A percentile compares a stretch with the other conserved stretches of the same genome.
Conservation (phyloP, 106 monocot genomes). For the Gastrodia elata region DNA sequence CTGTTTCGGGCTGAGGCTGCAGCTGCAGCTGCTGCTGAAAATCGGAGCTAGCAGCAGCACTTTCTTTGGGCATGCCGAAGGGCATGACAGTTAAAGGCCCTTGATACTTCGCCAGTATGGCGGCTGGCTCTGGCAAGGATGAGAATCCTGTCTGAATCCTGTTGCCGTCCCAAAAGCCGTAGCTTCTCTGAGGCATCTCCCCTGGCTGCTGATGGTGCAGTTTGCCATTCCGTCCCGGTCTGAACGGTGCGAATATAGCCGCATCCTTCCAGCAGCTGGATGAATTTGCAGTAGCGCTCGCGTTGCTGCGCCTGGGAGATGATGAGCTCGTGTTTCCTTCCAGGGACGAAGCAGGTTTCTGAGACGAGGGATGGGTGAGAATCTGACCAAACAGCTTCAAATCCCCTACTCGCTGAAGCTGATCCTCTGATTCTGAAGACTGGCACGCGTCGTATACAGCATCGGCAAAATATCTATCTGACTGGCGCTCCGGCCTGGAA, state of each 20-base stretch:
- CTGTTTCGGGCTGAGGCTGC: no score
- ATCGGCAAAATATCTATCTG: slow-evolving; percentile 3
- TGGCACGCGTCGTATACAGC: slow-evolving; percentile 14
- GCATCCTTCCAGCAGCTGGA: background rate
- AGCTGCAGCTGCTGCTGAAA: slow-evolving; percentile 22
- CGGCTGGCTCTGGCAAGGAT: slow-evolving; percentile 39
- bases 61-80: slow-evolving; percentile 25
- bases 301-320: slow-evolving; percentile 17
- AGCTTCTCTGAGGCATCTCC: slow-evolving; percentile 29
- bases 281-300: slow-evolving; percentile 7
- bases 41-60: background rate
- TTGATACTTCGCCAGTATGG: slow-evolving; percentile 40
- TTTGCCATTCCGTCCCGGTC: slow-evolving; percentile 9
- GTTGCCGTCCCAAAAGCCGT: slow-evolving; percentile 46
- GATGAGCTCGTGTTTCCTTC: slow-evolving; percentile 14
- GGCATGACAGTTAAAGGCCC: slow-evolving; percentile 22
- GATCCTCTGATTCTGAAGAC: slow-evolving; percentile 18
- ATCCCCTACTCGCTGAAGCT: slow-evolving; percentile 38
- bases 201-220: slow-evolving; percentile 16
- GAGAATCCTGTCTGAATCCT: slow-evolving; percentile 43
- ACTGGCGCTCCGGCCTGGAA: background rate
- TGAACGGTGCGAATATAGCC: background rate
- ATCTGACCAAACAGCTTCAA: slow-evolving; percentile 86
- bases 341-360: slow-evolving; percentile 14
- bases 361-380: slow-evolving; percentile 42